Conservation (phyloP, 768 basidiomycete genomes). For the Tylopilus rubrobrunneus region DNA sequence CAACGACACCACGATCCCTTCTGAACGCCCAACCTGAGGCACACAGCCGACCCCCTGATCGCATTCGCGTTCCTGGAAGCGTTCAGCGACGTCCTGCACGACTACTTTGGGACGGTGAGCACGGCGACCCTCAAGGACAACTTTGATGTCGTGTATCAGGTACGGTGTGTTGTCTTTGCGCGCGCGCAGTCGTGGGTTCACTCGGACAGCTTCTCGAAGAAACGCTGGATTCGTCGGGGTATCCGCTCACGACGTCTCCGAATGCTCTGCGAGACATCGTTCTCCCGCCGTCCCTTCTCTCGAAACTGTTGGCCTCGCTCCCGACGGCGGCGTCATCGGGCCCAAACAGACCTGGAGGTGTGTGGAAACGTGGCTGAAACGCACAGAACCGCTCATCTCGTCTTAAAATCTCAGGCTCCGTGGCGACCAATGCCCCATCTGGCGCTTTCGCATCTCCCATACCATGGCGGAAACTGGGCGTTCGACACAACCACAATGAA, state of each 20-base stretch:
- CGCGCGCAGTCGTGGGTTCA: not conserved
- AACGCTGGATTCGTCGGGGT: constrained; percentile 89
- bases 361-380: not conserved
- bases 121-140: constrained; percentile 80
- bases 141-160: constrained; percentile 95
- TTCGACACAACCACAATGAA: constrained; percentile 85
- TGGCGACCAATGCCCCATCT: constrained; percentile 36
- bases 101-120: constrained; percentile 87
- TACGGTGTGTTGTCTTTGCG: constrained; percentile 27
- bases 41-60: constrained; percentile 79
- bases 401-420: constrained; percentile 14
- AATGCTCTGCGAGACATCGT: constrained; percentile 93
- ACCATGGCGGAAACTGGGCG: constrained; percentile 86
- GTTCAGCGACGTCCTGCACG: constrained; percentile 76
- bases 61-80: constrained; percentile 87
- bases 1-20: not conserved
- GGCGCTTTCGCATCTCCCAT: constrained; percentile 82
- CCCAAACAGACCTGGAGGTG: constrained; percentile 29
- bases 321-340: constrained; percentile 24
- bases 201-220: constrained; percentile 78
- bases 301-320: constrained; percentile 53
- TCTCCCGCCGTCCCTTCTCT: constrained; percentile 81
- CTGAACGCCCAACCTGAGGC: not conserved
- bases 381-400: not conserved
- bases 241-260: constrained; percentile 86